Evolutionary conservation across 1,284 basidiomycete species (phyloP).

Genomic region (Ceratobasidium sp.): DNA sequence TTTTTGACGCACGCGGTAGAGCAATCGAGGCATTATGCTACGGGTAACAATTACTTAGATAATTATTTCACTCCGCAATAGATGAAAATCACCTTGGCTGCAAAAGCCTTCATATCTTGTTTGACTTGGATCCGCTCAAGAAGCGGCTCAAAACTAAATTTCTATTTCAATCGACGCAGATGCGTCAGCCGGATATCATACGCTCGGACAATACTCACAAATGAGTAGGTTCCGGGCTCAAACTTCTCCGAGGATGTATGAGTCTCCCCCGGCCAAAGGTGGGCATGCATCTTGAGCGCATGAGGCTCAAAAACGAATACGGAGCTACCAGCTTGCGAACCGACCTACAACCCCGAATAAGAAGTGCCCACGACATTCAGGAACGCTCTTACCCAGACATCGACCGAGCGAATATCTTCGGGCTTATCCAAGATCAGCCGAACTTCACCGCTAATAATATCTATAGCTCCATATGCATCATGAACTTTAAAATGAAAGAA

Average conservation of each 20-base stretch:
- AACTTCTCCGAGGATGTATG: not conserved
- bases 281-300: constrained; percentile 8
- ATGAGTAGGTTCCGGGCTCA: constrained; percentile 9
- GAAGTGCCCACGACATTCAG: not conserved
- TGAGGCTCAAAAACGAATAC: not conserved
- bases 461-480: not conserved
- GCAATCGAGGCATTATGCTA: not conserved
- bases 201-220: constrained; percentile 5
- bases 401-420: constrained; percentile 7
- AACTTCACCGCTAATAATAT: constrained; percentile 9
- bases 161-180: too few species aligned
- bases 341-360: not conserved
- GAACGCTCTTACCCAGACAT: constrained; percentile 13
- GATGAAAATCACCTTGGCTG: not conserved
- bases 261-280: not conserved
- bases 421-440: constrained; percentile 3
- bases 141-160: constrained; percentile 22
- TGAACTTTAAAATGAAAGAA: not conserved
- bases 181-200: too few species aligned
- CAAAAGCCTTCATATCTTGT: constrained; percentile 8
- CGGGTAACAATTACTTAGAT: not conserved
- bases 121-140: not conserved
- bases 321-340: not conserved
- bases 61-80: too few species aligned
- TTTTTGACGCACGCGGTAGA: not conserved